A percentile compares a stretch with the other conserved stretches of the same genome.
These are phyloP conservation scores for Physcomitrellopsis africana DNA, from an alignment of 225 moss, liverwort and hornwort species.

Conservation along the genomic window DNA sequence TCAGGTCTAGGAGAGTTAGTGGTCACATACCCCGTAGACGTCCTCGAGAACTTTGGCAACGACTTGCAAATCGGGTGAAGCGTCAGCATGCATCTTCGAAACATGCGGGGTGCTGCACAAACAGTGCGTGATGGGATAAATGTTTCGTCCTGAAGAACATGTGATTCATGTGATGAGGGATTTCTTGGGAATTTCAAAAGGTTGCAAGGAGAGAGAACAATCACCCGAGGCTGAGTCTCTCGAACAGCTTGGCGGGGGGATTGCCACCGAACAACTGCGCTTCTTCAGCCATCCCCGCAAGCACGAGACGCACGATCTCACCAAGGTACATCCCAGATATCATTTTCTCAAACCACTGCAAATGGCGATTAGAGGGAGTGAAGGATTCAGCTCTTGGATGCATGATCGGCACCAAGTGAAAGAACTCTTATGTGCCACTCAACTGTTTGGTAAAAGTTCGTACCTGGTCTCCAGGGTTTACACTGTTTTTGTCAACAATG, in stretches of 20 bases:
- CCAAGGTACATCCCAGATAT: constrained; percentile 95
- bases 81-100: constrained; percentile 88
- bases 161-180: too few species aligned
- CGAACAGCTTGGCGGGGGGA: too few species aligned
- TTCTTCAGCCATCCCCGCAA: too few species aligned
- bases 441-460: background rate
- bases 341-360: constrained; percentile 96
- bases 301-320: constrained; percentile 86
- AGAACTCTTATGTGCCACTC: background rate
- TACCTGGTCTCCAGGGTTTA: constrained; percentile 72
- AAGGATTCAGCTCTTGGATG: background rate
- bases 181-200: too few species aligned
- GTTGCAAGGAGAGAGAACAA: too few species aligned
- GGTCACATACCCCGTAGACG: constrained; percentile 65
- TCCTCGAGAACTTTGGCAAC: constrained; percentile 74
- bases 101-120: constrained; percentile 81
- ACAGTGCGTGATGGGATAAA: background rate
- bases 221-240: too few species aligned
- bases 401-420: too few species aligned
- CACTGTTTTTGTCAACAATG: constrained; percentile 62
- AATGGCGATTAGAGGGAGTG: background rate
- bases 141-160: too few species aligned
- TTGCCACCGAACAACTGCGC: too few species aligned
- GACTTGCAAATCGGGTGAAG: constrained; percentile 68
- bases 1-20: background rate